Evolutionary conservation across 306 rosid genomes (phyloP), one percentile per base, ranked within the genome.

Genomic region (Acmispon strigosus): DNA sequence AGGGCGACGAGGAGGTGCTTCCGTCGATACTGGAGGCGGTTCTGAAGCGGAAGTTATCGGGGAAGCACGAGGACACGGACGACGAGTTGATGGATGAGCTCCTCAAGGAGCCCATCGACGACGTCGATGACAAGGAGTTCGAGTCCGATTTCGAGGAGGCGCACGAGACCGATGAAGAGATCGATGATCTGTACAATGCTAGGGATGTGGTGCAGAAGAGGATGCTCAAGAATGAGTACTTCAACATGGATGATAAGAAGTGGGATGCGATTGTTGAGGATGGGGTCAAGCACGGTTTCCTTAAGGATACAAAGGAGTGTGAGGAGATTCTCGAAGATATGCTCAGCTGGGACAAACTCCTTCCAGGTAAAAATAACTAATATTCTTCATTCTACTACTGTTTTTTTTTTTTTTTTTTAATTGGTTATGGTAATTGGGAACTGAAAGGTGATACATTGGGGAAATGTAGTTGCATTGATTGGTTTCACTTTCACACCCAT

Each of bases 51-150:
- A 86, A 52, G 70, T 79, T 91, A 69, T 57, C 77, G 1, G 84
- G 85, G 55, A 81, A 83, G 75, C 99, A 91, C 43, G 97, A 82
- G 57, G 97, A 91, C 2, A 89, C 96, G 0, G 99, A 95, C 62
- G 92, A 95, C 47, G 96, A 89, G 75, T 19, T 95, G 63, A 36
- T 85, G 48, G 88, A 87, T 0, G 87, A 89, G 13, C 71, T 95
- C 10, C 37, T 24, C 6, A 37, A 55, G 86, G 8, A 72, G 62
- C 97, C 96, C 1, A 3, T 82, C 34, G 87, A 87, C 20, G 77
- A 78, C 37, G 84, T 91, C 4, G 69, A 52, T 0, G 87, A 85
- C 66, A 0, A 0, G 48, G 89, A 85, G 1, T 73, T 86, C 56
- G 99, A 87, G 78, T 70, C 82, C 0, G 97, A 86, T 84, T 87